Evolutionary conservation across 2,329 filamentous ascomycete genomes (phyloP).

Genomic region (Endoconidiophora polonica): DNA sequence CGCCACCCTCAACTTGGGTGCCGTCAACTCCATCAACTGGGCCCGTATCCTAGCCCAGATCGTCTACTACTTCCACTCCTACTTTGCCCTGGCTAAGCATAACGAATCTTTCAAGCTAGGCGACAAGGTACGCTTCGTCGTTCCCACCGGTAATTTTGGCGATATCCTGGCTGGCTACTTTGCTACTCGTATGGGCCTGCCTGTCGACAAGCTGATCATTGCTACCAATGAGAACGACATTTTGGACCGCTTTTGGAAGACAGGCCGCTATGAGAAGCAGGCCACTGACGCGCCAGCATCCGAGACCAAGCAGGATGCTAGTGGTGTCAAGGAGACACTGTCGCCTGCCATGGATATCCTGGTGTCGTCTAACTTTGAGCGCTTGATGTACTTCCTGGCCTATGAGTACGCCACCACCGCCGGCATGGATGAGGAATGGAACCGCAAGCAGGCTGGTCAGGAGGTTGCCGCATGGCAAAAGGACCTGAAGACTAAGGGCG

Average conservation of each 20-base stretch:
- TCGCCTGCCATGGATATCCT: slow-evolving; percentile 97
- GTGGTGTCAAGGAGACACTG: slow-evolving; percentile 76
- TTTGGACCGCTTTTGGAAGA: slow-evolving; percentile 85
- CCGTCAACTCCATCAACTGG: slow-evolving; percentile 96
- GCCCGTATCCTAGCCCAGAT: slow-evolving; percentile 91
- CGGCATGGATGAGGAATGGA: slow-evolving; percentile 48
- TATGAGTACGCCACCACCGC: slow-evolving; percentile 47
- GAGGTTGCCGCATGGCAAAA: slow-evolving; percentile 63
- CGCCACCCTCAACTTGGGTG: slow-evolving; percentile 64
- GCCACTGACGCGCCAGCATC: slow-evolving; percentile 36
- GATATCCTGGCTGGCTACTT: slow-evolving; percentile 92
- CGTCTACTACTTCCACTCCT: slow-evolving; percentile 90
- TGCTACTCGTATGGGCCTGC: slow-evolving; percentile 76
- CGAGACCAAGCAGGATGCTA: slow-evolving; percentile 42
- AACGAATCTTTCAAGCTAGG: slow-evolving; percentile 43
- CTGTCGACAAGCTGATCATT: slow-evolving; percentile 73
- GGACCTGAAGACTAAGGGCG: slow-evolving; percentile 63
- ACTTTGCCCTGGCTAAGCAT: slow-evolving; percentile 59
- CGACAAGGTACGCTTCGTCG: slow-evolving; percentile 65
- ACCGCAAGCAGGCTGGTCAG: slow-evolving; percentile 53
- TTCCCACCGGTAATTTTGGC: slow-evolving; percentile 92
- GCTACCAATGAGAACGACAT: slow-evolving; percentile 98
- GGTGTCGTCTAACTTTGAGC: slow-evolving; percentile 91
- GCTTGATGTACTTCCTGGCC: slow-evolving; percentile 82
- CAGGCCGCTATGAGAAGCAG: slow-evolving; percentile 78